Conservation (phyloP, 2,329 filamentous ascomycete species). For the Periglandula ipomoeae region DNA sequence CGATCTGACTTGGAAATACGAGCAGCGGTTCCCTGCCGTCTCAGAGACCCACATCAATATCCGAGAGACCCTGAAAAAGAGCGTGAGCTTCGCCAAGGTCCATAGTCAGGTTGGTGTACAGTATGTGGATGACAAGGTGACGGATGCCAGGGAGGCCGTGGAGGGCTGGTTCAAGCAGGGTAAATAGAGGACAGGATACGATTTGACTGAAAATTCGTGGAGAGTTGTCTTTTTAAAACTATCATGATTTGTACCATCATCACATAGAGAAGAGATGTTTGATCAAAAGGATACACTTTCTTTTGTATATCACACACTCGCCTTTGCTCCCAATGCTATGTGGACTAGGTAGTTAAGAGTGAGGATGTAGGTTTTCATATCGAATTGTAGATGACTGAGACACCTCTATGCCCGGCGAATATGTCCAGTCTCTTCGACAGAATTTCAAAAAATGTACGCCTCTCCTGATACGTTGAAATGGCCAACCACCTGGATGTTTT, state of each 20-base stretch:
- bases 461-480: no score
- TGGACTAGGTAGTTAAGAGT: neutral
- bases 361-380: neutral
- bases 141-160: constrained; percentile 62
- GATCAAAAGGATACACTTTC: neutral
- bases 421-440: no score
- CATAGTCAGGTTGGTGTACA: constrained; percentile 62
- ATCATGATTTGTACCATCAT: constrained; percentile 25
- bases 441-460: neutral
- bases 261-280: constrained; percentile 20
- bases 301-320: neutral
- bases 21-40: constrained; percentile 77
- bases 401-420: no score
- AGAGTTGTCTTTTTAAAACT: neutral
- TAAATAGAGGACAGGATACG: constrained; percentile 44
- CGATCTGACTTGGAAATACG: constrained; percentile 83
- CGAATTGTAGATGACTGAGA: neutral
- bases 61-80: constrained; percentile 58
- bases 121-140: constrained; percentile 75
- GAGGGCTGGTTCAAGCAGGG: constrained; percentile 91
- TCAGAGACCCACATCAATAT: constrained; percentile 71
- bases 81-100: constrained; percentile 63
- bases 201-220: neutral
- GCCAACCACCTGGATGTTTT: no score
- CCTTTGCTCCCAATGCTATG: neutral